Conservation (phyloP, 768 basidiomycete species). For the Tubosaeta sp. region DNA sequence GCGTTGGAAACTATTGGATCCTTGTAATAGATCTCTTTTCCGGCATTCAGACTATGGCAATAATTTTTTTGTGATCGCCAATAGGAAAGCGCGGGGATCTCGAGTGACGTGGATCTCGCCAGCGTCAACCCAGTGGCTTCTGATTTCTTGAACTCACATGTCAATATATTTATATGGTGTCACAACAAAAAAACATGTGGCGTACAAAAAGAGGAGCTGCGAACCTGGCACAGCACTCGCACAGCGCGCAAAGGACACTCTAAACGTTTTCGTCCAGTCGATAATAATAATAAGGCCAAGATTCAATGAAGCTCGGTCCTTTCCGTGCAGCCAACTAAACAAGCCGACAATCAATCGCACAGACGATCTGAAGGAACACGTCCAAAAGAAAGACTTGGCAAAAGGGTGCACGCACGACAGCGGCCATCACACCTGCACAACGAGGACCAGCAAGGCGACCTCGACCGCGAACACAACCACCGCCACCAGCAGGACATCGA, state of each 20-base stretch:
- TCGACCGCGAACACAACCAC: conserved; percentile 61
- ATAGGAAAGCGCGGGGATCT: conserved; percentile 20
- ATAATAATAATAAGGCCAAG: neutral
- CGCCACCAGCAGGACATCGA: conserved; percentile 57
- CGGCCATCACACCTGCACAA: conserved; percentile 36
- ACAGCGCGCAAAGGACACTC: neutral
- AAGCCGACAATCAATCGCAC: conserved; percentile 12
- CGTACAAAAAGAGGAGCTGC: neutral
- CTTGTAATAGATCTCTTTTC: neutral
- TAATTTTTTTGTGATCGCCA: conserved; percentile 4
- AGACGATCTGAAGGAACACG: conserved; percentile 8
- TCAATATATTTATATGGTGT: neutral
- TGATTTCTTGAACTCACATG: neutral
- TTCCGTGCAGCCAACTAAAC: conserved; percentile 6
- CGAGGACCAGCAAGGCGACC: conserved; percentile 58
- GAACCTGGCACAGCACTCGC: neutral
- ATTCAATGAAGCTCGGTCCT: neutral
- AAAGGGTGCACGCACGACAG: conserved; percentile 11
- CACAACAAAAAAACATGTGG: neutral
- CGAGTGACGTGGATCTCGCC: neutral
- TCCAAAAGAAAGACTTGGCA: neutral
- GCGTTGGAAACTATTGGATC: neutral
- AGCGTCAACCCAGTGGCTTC: neutral
- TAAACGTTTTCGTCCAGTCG: conserved; percentile 5
- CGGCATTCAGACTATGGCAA: neutral